phyloP scores from a whole-genome alignment of 176 grass and related monocot genomes.

The Oryza longistaminata region DNA sequence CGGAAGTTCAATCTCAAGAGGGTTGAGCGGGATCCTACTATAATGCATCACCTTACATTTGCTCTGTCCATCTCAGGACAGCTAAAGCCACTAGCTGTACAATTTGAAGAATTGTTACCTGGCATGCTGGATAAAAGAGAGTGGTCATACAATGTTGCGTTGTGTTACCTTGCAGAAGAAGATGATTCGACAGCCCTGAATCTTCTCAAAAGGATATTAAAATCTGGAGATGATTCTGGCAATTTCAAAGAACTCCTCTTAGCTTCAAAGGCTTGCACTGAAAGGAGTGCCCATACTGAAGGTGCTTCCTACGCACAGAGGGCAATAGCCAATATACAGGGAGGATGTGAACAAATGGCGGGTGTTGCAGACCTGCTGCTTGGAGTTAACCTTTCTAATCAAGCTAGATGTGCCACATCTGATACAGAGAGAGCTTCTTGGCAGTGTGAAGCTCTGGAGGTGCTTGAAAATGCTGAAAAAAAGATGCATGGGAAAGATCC shows the following conservation, averaged over 20 bases:
- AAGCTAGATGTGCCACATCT: slow-evolving; percentile 72
- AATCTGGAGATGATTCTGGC: slow-evolving; percentile 65
- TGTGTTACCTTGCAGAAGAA: slow-evolving; percentile 91
- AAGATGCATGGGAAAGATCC: slow-evolving; percentile 59
- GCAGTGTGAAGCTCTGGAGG: slow-evolving; percentile 74
- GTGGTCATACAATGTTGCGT: slow-evolving; percentile 72
- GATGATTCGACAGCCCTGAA: slow-evolving; percentile 71
- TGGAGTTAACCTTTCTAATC: slow-evolving; percentile 68
- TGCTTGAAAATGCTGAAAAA: slow-evolving; percentile 69
- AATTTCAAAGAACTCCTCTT: slow-evolving; percentile 70
- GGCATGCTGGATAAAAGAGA: slow-evolving; percentile 66
- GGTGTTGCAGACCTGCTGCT: slow-evolving; percentile 69
- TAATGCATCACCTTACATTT: slow-evolving; percentile 83
- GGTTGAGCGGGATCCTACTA: slow-evolving; percentile 71
- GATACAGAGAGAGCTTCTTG: slow-evolving; percentile 71
- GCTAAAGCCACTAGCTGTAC: slow-evolving; percentile 58
- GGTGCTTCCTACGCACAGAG: slow-evolving; percentile 71
- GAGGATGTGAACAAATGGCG: slow-evolving; percentile 49
- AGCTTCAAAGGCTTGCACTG: slow-evolving; percentile 74
- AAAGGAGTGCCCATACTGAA: slow-evolving; percentile 53
- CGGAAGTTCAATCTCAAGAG: slow-evolving; percentile 79
- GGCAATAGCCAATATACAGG: slow-evolving; percentile 53
- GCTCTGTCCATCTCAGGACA: slow-evolving; percentile 80
- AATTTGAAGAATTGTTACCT: slow-evolving; percentile 83
- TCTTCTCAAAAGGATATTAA: slow-evolving; percentile 69